Conservation (phyloP, 768 basidiomycete genomes). For the Holtermanniella nyarrowii region DNA sequence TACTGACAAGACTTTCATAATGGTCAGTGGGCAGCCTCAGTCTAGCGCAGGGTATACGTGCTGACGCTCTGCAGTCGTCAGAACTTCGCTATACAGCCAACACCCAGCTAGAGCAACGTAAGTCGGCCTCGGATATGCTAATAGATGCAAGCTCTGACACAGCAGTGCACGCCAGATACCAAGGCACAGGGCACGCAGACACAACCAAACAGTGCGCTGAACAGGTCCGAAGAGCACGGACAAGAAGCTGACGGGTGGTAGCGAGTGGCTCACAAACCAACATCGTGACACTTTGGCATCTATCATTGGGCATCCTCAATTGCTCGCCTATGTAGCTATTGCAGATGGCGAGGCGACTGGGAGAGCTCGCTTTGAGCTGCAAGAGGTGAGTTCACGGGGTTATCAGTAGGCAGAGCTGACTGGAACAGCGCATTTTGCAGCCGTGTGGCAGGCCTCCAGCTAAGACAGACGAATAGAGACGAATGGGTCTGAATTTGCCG, state of each 20-base stretch:
- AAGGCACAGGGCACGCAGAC: constrained; percentile 95
- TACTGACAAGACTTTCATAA: too few relatives aligned
- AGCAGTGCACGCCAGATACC: constrained; percentile 86
- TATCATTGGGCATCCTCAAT: constrained; percentile 78
- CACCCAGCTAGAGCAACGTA: constrained; percentile 88
- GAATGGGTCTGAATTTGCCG: neutral
- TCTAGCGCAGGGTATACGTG: too few relatives aligned
- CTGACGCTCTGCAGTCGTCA: constrained; percentile 46
- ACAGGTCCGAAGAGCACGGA: too few relatives aligned
- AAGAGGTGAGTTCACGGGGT: constrained; percentile 55
- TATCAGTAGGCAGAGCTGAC: neutral
- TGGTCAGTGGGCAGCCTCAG: too few relatives aligned
- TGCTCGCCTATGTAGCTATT: constrained; percentile 77
- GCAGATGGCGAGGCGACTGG: constrained; percentile 92
- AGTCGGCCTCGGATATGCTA: constrained; percentile 38
- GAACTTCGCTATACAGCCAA: constrained; percentile 93
- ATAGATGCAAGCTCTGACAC: constrained; percentile 4
- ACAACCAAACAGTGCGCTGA: constrained; percentile 78
- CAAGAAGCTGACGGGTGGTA: too few relatives aligned
- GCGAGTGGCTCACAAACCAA: constrained; percentile 96
- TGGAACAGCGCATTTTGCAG: constrained; percentile 56
- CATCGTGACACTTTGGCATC: constrained; percentile 91
- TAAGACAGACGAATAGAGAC: constrained; percentile 58
- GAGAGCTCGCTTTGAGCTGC: constrained; percentile 83
- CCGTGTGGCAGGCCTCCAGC: constrained; percentile 85